Base-by-base conservation (phyloP, 352 stramenopile species). In the Phytophthora lateralis region DNA sequence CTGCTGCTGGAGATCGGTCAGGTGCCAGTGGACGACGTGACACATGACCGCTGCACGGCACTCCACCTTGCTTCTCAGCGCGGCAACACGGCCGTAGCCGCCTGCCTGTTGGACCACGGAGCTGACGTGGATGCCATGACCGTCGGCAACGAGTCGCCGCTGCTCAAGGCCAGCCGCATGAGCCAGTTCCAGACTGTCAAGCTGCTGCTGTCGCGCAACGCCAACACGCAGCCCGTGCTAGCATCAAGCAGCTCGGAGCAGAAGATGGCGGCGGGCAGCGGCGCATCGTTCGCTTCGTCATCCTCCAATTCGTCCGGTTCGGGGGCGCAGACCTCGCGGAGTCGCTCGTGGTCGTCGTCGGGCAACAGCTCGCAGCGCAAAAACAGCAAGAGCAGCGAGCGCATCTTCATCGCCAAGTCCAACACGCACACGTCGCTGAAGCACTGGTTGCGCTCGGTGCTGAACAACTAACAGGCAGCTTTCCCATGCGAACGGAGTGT, bases 121-220 rank as follows among this genome's bases (percentile, higher is more conserved):
- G 85, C 85, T 35, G 53, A 91, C 44, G 69, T 93, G 45, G 75
- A 91, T 62, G 80, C 80, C 3, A 60, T 78, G 46, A 95, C 82
- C 2, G 59, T 77, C 14, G 67, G 62, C 38, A 81, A 84, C 50
- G 85, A 92, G 69, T 90, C 85, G 21, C 71, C 83, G 47, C 64
- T 93, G 44, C 66, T 93, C 37, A 95, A 95, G 61, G 85, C 85
- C 24, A 91, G 75, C 52, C 85, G 85, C 60, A 91, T 95, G 82
- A 89, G 79, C 50, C 83, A 95, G 54, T 75, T 85, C 58, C 65
- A 88, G 60, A 91, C 85, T 3, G 82, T 93, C 26, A 90, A 90
- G 69, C 50, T 94, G 50, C 65, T 94, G 27, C 43, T 90, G 42
- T 58, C 77, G 21, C 73, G 78, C 30, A 77, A 86, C 41, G 79